These are phyloP conservation scores for Ophiostoma sp. DNA, from an alignment of 2,329 filamentous ascomycete species.

Conservation along the genomic window DNA sequence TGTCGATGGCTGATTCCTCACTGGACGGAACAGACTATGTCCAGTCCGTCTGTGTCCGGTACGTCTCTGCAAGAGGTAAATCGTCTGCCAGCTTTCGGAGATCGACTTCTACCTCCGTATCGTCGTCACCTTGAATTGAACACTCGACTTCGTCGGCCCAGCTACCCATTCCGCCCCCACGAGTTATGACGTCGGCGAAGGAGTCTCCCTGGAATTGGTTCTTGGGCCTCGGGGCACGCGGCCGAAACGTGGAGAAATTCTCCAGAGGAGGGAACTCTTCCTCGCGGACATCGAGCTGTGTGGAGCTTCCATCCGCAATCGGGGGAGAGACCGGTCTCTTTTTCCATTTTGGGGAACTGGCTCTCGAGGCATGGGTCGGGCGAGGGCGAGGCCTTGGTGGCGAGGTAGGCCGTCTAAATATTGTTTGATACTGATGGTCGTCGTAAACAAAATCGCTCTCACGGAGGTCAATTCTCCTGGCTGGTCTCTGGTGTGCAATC, in stretches of 20 bases:
- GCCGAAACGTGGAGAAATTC: not conserved
- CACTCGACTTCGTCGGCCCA: not conserved
- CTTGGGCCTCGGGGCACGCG: too few species aligned
- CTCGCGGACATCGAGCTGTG: not conserved
- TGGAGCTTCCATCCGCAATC: not conserved
- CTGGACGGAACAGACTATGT: too few species aligned
- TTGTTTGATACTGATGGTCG: too few species aligned
- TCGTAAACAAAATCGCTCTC: too few species aligned
- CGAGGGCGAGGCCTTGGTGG: too few species aligned
- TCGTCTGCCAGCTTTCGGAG: not conserved
- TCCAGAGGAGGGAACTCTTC: too few species aligned
- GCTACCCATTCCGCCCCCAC: not conserved
- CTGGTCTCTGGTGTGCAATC: too few species aligned
- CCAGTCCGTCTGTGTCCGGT: too few species aligned
- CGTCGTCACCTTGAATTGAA: not conserved
- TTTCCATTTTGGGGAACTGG: too few species aligned
- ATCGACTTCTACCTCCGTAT: not conserved
- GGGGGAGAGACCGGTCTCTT: not conserved
- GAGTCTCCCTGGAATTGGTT: not conserved
- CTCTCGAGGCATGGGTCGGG: too few species aligned
- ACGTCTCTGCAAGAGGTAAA: not conserved
- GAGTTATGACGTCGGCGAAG: not conserved
- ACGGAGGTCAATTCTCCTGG: too few species aligned
- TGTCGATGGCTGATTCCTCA: not conserved
- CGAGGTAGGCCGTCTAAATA: too few species aligned